phyloP scores from a whole-genome alignment of 2,329 filamentous ascomycete genomes.

The Trichoderma sp. region DNA sequence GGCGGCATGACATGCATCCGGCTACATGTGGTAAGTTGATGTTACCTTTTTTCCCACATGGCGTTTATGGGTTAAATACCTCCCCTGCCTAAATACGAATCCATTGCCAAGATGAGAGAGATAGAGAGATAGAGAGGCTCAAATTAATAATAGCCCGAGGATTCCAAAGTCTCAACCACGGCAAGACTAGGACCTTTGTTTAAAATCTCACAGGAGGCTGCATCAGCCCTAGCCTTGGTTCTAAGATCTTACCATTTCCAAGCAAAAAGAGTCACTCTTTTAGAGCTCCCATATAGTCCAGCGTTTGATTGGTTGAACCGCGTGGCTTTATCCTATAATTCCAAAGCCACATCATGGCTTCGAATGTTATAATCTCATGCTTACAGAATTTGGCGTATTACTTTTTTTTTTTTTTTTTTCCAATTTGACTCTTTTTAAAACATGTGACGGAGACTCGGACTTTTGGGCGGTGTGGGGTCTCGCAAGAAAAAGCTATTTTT shows the following conservation, averaged over 20 bases:
- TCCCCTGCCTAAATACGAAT: background rate
- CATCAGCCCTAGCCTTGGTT: background rate
- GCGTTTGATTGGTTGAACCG: too few relatives aligned
- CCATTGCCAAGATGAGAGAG: background rate
- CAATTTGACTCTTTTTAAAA: background rate
- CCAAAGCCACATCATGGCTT: background rate
- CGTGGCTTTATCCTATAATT: background rate
- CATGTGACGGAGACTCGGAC: background rate
- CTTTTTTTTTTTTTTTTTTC: too few relatives aligned
- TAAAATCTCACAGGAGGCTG: constrained; percentile 14
- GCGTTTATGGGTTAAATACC: background rate
- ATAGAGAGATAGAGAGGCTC: too few relatives aligned
- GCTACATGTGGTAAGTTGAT: background rate
- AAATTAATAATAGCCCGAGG: background rate
- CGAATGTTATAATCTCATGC: background rate
- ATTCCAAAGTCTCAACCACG: background rate
- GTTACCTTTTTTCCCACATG: background rate
- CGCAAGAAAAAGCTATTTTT: too few relatives aligned
- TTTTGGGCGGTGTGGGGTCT: background rate
- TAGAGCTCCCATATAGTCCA: background rate
- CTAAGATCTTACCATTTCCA: constrained; percentile 5
- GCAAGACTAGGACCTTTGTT: background rate
- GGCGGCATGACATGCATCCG: background rate
- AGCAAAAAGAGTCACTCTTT: background rate
- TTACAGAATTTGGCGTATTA: background rate